Percentiles rank a stretch among this genome's conserved stretches.
phyloP scores from a whole-genome alignment of 495 filamentous ascomycete species.

The Margaritispora aquatica region DNA sequence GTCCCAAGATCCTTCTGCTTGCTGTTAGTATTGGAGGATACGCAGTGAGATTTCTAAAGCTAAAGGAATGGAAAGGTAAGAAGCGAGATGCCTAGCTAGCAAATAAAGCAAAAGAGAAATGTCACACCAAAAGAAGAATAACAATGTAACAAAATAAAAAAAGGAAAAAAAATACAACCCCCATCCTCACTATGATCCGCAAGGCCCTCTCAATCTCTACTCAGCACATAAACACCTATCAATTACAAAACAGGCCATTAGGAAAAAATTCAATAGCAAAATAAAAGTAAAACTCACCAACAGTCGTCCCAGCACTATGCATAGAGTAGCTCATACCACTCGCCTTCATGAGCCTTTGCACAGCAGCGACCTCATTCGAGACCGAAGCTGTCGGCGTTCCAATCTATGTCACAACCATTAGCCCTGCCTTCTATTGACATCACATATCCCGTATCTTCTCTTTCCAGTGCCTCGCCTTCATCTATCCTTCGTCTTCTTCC shows the following conservation, averaged over 20 bases:
- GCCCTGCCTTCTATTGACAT: too few species aligned
- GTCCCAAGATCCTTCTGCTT: constrained; percentile 83
- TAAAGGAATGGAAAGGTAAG: too few species aligned
- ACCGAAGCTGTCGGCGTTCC: constrained; percentile 80
- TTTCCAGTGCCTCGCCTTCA: too few species aligned
- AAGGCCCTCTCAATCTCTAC: neutral
- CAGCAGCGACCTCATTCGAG: constrained; percentile 77
- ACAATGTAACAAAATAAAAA: too few species aligned
- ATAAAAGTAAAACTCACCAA: constrained; percentile 53
- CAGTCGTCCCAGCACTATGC: constrained; percentile 82
- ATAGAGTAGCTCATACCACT: constrained; percentile 77
- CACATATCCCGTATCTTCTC: neutral
- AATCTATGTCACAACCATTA: constrained; percentile 35
- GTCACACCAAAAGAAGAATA: too few species aligned
- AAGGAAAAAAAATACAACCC: too few species aligned
- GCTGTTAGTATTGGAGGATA: constrained; percentile 5
- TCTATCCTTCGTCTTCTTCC: neutral
- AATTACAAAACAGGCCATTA: neutral
- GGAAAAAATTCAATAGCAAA: neutral
- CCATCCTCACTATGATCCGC: too few species aligned
- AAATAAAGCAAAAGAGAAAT: too few species aligned
- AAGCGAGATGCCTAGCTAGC: too few species aligned
- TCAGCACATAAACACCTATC: neutral
- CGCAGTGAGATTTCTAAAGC: too few species aligned
- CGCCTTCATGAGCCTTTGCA: constrained; percentile 77